Percentiles rank a stretch among this genome's conserved stretches.
These are phyloP conservation scores for Chaetomium sp. DNA, from an alignment of 2,329 filamentous ascomycete genomes.

Conservation along the genomic window DNA sequence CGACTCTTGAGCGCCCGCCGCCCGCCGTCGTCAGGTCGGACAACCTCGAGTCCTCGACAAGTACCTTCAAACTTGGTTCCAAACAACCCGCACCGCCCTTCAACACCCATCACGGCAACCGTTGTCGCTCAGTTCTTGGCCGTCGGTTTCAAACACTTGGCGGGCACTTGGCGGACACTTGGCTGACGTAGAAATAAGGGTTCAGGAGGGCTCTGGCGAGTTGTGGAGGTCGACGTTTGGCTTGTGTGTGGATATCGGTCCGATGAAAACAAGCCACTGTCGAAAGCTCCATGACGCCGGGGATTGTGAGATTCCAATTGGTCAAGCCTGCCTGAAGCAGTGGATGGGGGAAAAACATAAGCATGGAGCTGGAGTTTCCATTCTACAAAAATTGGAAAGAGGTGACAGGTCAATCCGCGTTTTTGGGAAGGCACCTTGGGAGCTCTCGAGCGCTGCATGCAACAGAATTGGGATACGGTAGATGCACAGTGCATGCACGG, in stretches of 20 bases:
- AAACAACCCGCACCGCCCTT: background rate
- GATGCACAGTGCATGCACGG: background rate
- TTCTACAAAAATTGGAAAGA: no score
- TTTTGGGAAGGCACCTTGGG: no score
- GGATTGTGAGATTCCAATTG: background rate
- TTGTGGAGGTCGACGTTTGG: background rate
- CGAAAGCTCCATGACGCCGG: background rate
- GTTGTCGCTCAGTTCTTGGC: slow-evolving; percentile 14
- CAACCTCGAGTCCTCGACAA: background rate
- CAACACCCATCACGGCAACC: background rate
- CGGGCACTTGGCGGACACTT: background rate
- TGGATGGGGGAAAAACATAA: background rate
- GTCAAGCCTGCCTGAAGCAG: background rate
- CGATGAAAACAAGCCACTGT: slow-evolving; percentile 13
- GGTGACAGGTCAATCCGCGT: no score
- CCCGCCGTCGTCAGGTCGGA: background rate
- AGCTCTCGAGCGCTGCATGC: no score
- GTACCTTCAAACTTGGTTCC: background rate
- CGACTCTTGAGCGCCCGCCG: background rate
- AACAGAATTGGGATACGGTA: background rate
- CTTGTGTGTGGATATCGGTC: slow-evolving; percentile 18
- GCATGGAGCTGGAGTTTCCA: no score
- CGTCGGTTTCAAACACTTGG: slow-evolving; percentile 13
- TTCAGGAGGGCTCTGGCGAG: background rate
- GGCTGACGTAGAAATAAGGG: slow-evolving; percentile 18